Conservation (phyloP, 2,329 filamentous ascomycete genomes). For the Furcasterigmium sp. region DNA sequence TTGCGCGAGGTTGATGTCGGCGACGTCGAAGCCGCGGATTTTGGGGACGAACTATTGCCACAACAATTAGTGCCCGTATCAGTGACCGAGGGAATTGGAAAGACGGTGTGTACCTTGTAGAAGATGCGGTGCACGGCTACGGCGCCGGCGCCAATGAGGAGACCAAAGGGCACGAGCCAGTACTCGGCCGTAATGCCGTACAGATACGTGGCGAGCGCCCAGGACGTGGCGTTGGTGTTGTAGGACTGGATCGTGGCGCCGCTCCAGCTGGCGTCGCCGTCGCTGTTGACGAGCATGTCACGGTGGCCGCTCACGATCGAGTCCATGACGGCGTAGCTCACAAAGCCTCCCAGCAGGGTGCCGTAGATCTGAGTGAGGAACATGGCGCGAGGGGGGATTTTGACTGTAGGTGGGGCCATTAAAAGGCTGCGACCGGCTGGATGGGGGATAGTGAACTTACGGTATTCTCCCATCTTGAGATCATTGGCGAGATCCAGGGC, state of each 20-base stretch:
- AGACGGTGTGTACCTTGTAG: conserved; percentile 28
- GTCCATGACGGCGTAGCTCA: conserved; percentile 53
- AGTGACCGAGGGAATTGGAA: not conserved
- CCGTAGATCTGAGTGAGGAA: conserved; percentile 52
- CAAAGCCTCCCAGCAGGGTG: conserved; percentile 45
- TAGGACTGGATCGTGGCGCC: conserved; percentile 44
- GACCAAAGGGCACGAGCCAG: conserved; percentile 42
- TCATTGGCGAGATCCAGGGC: conserved; percentile 45
- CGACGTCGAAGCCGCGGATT: conserved; percentile 32
- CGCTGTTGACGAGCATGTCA: conserved; percentile 35
- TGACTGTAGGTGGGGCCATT: conserved; percentile 33
- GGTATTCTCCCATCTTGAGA: conserved; percentile 55
- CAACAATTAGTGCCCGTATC: conserved; percentile 1
- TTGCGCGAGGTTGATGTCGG: conserved; percentile 46
- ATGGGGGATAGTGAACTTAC: conserved; percentile 23
- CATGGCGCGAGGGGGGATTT: conserved; percentile 50
- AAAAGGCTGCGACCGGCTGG: conserved; percentile 3
- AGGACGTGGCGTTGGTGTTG: conserved; percentile 41
- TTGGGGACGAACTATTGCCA: conserved; percentile 40
- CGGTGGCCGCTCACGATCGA: conserved; percentile 44
- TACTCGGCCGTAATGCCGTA: conserved; percentile 41
- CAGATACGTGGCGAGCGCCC: conserved; percentile 48
- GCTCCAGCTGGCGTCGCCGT: conserved; percentile 47
- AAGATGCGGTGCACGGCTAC: conserved; percentile 40
- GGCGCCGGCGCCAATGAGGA: conserved; percentile 39